Base-by-base conservation (phyloP, 345 rosid genomes). In the Lepidium didymum region DNA sequence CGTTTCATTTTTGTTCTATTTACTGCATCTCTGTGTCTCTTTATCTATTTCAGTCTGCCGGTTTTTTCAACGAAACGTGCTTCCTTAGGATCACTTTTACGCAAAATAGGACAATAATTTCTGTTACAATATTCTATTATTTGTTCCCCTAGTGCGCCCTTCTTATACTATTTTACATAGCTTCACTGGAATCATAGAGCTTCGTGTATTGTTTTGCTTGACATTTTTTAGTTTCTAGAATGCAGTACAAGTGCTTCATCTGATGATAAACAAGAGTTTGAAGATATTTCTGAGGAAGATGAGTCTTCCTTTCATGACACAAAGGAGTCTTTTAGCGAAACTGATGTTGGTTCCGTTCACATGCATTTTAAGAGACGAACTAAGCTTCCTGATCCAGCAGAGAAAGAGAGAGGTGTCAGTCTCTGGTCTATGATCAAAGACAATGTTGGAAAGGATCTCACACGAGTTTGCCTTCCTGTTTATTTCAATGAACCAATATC, bases 341-440 rank as follows among this genome's bases (percentile, higher is more conserved):
- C 69, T 67, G 74, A 68, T 74, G 61, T 50, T 77, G 72, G 68
- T 73, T 73, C 80, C 45, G 78, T 40, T 56, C 76, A 63, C 75
- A 81, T 75, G 16, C 69, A 67, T 29, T 46, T 91, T 70, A 88
- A 79, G 69, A 83, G 99, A 77, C 77, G 99, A 75, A 77, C 74
- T 34, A 89, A 81, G 83, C 97, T 94, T 80, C 99, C 97, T 51
- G 88, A 81, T 68, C 97, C 99, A 42, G 81, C 85, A 64, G 99
- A 94, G 80, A 89, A 91, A 81, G 96, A 91, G 82, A 91, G 83
- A 81, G 96, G 96, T 49, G 95, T 91, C 57, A 94, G 97, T 76
- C 96, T 94, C 65, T 94, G 99, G 99, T 94, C 99, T 72, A 84
- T 94, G 96, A 94, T 94, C 77, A 94, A 94, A 73, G 99, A 94